Base-by-base conservation (phyloP, 345 rosid genomes). In the Carallia pectinifolia region DNA sequence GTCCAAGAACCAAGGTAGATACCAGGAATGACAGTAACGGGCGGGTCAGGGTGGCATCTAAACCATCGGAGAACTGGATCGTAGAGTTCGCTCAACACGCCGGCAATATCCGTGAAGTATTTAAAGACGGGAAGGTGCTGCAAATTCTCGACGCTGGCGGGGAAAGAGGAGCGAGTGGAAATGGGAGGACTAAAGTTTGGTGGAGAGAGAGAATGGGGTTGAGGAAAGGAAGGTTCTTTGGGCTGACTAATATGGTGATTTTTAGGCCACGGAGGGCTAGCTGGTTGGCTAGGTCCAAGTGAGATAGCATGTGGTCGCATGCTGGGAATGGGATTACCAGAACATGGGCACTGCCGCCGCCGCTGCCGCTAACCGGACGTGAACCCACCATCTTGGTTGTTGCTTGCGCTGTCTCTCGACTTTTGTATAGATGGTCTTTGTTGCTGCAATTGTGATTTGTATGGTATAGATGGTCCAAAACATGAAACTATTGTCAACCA, bases 271-370 rank as follows among this genome's bases (percentile, higher is more conserved):
- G 73, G 48, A 39, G 1, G 64, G 64, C 64, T 9, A 74, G 78
- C 34, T 74, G 73, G 64, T 63, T 68, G 13, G 64, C 55, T 5
- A 68, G 63, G 50, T 74, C 73, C 3, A 74, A 17, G 30, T 19
- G 23, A 0, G 78, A 69, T 7, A 74, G 37, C 6, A 74, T 30
- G 69, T 74, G 78, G 16, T 73, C 78, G 15, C 59, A 40, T 10
- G 62, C 73, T 54, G 78, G 78, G 50, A 17, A 74, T 17, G 78
- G 73, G n/a, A 74, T 53, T 30, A 68, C 64, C 12, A 63, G 30
- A 3, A 74, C 37, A 56, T 74, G 78, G 3, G 73, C 53, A 27
- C 19, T 33, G 4, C 47, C 13, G 7, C 23, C 23, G 58, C 58
- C 40, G 23, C 23, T 23, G 23, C 23, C 23, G 23, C 23, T 23